Evolutionary conservation across 441 rosid species (phyloP).

Genomic region (Populus hybrid): DNA sequence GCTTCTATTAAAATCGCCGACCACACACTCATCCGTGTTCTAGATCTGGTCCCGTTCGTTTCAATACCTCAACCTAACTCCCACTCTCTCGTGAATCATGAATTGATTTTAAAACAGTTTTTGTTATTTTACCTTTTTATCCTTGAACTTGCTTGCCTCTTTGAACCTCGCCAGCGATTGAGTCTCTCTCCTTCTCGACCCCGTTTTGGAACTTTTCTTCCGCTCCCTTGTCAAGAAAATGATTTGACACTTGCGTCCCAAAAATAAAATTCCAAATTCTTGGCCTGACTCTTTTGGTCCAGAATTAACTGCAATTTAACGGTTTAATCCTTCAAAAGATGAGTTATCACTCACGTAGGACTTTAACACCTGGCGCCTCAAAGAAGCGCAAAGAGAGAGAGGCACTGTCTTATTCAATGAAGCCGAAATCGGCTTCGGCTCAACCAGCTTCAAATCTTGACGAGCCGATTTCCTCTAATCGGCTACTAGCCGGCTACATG

Average conservation of each 20-base stretch:
- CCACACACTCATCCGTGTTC: not conserved
- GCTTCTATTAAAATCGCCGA: not conserved
- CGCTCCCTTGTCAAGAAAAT: constrained; percentile 6
- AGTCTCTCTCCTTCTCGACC: not conserved
- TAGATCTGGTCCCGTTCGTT: constrained; percentile 5
- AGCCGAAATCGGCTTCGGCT: constrained; percentile 16
- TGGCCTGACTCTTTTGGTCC: constrained; percentile 19
- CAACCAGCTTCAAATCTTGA: constrained; percentile 4
- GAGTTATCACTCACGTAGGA: constrained; percentile 45
- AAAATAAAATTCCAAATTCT: not conserved
- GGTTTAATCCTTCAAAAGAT: constrained; percentile 22
- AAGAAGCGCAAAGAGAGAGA: constrained; percentile 67
- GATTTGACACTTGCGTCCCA: constrained; percentile 1
- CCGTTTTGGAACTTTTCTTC: constrained; percentile 22
- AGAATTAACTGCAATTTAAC: constrained; percentile 6
- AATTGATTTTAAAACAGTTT: not conserved
- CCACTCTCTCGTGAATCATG: not conserved
- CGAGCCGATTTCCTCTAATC: constrained; percentile 29
- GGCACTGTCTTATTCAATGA: constrained; percentile 12
- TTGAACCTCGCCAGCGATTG: not conserved
- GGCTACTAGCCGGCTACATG: constrained; percentile 76
- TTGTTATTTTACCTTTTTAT: constrained; percentile 4
- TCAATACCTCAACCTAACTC: not conserved
- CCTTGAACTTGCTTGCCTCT: not conserved
- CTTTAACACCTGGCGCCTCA: constrained; percentile 38